phyloP scores from a whole-genome alignment of 352 stramenopile species.

The Phytophthora brassicae region DNA sequence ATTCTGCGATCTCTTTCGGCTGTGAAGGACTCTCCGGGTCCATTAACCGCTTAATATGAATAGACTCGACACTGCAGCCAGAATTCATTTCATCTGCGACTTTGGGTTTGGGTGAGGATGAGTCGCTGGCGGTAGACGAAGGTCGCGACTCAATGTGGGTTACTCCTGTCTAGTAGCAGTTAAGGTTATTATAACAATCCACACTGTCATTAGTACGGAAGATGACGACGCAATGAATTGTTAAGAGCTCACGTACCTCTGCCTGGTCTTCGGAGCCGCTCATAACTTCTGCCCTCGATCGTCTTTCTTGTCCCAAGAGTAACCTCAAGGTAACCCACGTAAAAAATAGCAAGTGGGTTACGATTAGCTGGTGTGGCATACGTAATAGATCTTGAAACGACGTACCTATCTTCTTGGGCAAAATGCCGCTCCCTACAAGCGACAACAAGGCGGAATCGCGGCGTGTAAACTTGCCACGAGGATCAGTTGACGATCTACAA shows the following conservation, averaged over 20 bases:
- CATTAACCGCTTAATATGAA: slow-evolving; percentile 49
- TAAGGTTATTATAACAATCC: too few relatives aligned
- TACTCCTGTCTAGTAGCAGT: too few relatives aligned
- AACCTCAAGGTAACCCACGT: background rate
- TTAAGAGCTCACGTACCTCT: slow-evolving; percentile 5
- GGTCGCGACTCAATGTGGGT: too few relatives aligned
- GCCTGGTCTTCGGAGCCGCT: slow-evolving; percentile 19
- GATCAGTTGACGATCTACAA: slow-evolving; percentile 68
- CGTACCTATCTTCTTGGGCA: slow-evolving; percentile 12
- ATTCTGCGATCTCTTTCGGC: slow-evolving; percentile 62
- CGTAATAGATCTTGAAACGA: slow-evolving; percentile 29
- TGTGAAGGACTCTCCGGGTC: slow-evolving; percentile 43
- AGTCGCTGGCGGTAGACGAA: too few relatives aligned
- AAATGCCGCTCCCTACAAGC: background rate
- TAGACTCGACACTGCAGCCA: slow-evolving; percentile 21
- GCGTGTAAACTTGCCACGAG: slow-evolving; percentile 34
- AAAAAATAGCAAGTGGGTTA: background rate
- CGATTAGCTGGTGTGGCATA: slow-evolving; percentile 5
- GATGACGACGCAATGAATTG: background rate
- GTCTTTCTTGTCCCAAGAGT: slow-evolving; percentile 10
- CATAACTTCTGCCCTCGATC: slow-evolving; percentile 6
- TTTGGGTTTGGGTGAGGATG: too few relatives aligned
- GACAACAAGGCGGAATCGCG: slow-evolving; percentile 5
- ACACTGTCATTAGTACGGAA: background rate
- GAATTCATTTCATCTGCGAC: slow-evolving; percentile 2